Evolutionary conservation across 2,329 filamentous ascomycete genomes (phyloP), one percentile per base, ranked within the genome.

Genomic region (Aureobasidium pullulans): DNA sequence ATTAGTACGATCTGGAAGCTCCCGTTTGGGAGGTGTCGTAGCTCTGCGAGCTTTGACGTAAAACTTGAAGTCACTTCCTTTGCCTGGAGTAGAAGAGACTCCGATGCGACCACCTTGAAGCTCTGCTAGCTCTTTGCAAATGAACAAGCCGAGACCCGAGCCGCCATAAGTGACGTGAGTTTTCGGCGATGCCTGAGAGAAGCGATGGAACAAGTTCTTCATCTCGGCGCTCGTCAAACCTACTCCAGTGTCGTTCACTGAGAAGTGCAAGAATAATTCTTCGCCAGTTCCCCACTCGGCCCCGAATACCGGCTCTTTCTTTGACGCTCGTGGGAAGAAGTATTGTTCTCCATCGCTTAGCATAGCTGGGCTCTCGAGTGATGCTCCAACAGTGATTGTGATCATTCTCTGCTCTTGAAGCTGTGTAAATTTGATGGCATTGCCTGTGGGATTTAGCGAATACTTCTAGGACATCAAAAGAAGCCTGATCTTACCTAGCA

Each of bases 161-260:
- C 86, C 86, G 19, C 86, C 86, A 63, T 88, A 87, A 61, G 86
- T 81, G 37, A 85, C 80, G 62, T 87, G 84, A 0, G 84, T 87
- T 59, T 79, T 81, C 3, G 84, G 81, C n/a, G 80, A 86, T 0
- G 84, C 84, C 70, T 88, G 86, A 13, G 83, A 81, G 67, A 89
- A 89, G 31, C 84, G 79, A 63, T 86, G 80, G 68, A 89, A 89
- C 1, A 89, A 75, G 40, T 79, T 63, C 0, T 66, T 61, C 23
- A 65, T 68, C 49, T 74, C 71, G 1, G 70, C 66, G 5, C 67
- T 66, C 1, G 65, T 66, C 4, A 75, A 62, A 1, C 72, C 72
- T 10, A 69, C 66, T 7, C 72, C 72, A 5, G 70, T 74, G 58
- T 75, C 72, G 5, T 61, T 64, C 13, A 75, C 69, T 1, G 65